Percentiles rank a stretch among this genome's conserved stretches.
Conservation (phyloP, 2,329 filamentous ascomycete species). For the Aspergillus calidoustus region DNA sequence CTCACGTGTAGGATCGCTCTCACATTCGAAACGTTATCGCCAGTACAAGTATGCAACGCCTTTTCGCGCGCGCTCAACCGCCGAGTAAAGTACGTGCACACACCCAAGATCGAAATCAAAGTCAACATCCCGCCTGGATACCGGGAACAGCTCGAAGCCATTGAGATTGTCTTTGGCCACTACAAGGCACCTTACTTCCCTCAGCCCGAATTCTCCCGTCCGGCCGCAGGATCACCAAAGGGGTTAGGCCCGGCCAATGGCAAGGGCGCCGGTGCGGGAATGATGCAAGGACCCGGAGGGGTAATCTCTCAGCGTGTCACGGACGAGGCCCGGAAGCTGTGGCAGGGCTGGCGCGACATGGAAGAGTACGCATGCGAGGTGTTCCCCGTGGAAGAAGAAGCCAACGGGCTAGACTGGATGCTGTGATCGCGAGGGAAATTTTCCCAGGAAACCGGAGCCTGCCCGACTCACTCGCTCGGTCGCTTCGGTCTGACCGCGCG, state of each 20-base stretch:
- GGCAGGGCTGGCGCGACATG: slow-evolving; percentile 88
- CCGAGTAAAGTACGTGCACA: slow-evolving; percentile 76
- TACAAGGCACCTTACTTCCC: slow-evolving; percentile 67
- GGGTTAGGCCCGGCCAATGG: slow-evolving; percentile 43
- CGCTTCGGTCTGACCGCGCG: not conserved
- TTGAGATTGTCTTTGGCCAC: slow-evolving; percentile 64
- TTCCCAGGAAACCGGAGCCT: not conserved
- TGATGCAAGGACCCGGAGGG: slow-evolving; percentile 58
- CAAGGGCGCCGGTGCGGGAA: slow-evolving; percentile 51
- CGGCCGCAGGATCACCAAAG: slow-evolving; percentile 44
- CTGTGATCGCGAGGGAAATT: slow-evolving; percentile 31
- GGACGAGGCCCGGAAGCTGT: slow-evolving; percentile 75
- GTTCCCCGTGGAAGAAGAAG: slow-evolving; percentile 91
- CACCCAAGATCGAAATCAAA: slow-evolving; percentile 75
- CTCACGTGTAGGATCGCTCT: slow-evolving; percentile 70
- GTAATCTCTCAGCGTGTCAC: slow-evolving; percentile 69
- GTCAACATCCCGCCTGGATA: slow-evolving; percentile 89
- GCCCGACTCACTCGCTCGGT: slow-evolving; percentile 5
- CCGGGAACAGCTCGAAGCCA: slow-evolving; percentile 76
- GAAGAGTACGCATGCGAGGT: slow-evolving; percentile 95
- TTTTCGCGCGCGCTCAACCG: slow-evolving; percentile 80
- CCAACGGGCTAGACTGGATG: slow-evolving; percentile 96
- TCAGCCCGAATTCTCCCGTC: slow-evolving; percentile 58
- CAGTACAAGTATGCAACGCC: slow-evolving; percentile 76
- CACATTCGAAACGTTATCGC: slow-evolving; percentile 87